These are phyloP conservation scores for Cyclanthera cordifolia DNA, from an alignment of 306 rosid genomes.

Conservation along the genomic window DNA sequence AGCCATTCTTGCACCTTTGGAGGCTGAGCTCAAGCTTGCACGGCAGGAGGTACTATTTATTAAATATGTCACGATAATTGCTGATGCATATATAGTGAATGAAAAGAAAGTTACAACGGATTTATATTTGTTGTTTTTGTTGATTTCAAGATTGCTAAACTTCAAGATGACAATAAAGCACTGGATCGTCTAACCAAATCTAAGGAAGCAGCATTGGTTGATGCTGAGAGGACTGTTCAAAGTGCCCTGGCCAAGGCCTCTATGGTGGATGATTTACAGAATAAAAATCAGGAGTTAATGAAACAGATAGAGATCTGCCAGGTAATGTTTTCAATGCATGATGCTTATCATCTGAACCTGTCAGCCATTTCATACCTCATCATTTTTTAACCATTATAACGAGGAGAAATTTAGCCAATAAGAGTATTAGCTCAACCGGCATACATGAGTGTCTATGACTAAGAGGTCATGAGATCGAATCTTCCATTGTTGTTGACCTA, in stretches of 20 bases:
- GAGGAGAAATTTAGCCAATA: background rate
- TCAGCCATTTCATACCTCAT: background rate
- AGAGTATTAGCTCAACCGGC: too few relatives aligned
- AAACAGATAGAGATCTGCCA: constrained; percentile 98
- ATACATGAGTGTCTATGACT: too few relatives aligned
- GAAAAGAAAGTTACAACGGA: background rate
- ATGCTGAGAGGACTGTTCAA: constrained; percentile 95
- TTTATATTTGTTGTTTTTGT: constrained; percentile 3
- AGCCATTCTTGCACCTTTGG: constrained; percentile 97
- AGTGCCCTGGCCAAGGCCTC: constrained; percentile 97
- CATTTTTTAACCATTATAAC: background rate
- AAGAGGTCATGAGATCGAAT: too few relatives aligned
- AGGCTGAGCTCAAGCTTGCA: constrained; percentile 98
- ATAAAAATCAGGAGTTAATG: constrained; percentile 92
- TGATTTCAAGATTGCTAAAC: constrained; percentile 77
- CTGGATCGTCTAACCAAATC: constrained; percentile 96
- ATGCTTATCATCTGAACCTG: background rate
- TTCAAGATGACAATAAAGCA: constrained; percentile 96
- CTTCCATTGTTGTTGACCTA: background rate
- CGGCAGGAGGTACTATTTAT: constrained; percentile 66
- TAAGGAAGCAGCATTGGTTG: constrained; percentile 95
- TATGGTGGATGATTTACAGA: constrained; percentile 99
- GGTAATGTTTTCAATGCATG: constrained; percentile 28
- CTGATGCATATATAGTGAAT: background rate
- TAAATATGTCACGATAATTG: constrained; percentile 1